Evolutionary conservation across 2,329 filamentous ascomycete genomes (phyloP), one percentile per base, ranked within the genome.

Genomic region (Monilinia polystroma): DNA sequence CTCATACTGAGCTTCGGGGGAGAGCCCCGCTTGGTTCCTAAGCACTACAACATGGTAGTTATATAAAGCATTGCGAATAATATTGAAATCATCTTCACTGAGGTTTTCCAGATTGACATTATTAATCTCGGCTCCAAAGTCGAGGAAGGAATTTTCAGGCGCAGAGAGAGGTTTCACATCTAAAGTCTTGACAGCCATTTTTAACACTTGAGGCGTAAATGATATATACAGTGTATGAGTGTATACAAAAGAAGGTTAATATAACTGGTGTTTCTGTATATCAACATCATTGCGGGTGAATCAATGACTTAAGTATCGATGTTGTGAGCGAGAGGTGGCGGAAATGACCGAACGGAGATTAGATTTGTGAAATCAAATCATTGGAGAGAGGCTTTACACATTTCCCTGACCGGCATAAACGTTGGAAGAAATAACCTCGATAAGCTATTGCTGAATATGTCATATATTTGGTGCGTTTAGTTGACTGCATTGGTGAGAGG

Each of bases 1-100:
- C 70, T 89, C 85, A 73, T 88, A 93, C 75, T 93, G 90, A 10
- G 89, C 87, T 74, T 85, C 86, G 1, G 91, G 87, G 0, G 88
- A 85, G 32, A 89, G 80, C 53, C 84, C 80, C 54, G 80, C 74
- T 75, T 92, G 89, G 74, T 85, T 81, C 76, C 90, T 92, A 79
- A 93, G 84, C 38, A 93, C 82, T 14, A 93, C 80, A 18, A 93
- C 84, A 68, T 90, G 88, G 74, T 90, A 80, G 16, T 79, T 82
- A 80, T 90, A 92, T 5, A 93, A 83, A 1, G 89, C 85, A 23
- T 86, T 78, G 68, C 83, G 84, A 73, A 93, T 87, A 26, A 82
- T 76, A 10, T 82, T 79, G 74, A 91, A 92, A 73, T 90, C 86
- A 71, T 80, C 81, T 71, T 91, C 88, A 63, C 81, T 84, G 56